Evolutionary conservation across 441 rosid genomes (phyloP), one percentile per base, ranked within the genome.

Genomic region (Populus tomentosa): DNA sequence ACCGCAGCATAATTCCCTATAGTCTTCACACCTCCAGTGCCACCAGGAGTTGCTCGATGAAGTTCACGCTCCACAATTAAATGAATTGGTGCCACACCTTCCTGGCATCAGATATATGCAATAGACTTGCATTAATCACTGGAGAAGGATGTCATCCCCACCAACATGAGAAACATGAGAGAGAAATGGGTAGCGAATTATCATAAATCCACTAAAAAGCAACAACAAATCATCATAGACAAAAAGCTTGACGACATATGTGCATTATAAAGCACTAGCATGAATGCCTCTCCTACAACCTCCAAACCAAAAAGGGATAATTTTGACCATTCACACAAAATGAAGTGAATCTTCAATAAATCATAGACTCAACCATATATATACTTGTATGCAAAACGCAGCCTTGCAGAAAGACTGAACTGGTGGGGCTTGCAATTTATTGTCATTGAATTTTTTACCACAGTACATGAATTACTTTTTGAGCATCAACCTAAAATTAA

Each of bases 1-100:
- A 87, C 92, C 7, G 85, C 82, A 24, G 88, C 88, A 73, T 89
- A 89, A 71, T 89, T 87, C 66, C 88, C 85, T 74, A 86, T 81
- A 11, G 88, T 83, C 75, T 89, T 89, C 67, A 87, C 84, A 67
- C 84, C 77, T 61, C 90, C 90, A 40, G 88, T 87, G 75, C 89
- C 92, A 42, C 92, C 89, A 63, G 84, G 84, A 42, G 81, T 78
- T 66, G 92, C 90, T 26, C 90, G 86, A 78, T 87, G 86, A 18
- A 82, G 75, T 79, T 79, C 85, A 56, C 82, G 80, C 75, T 90
- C 90, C 42, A 87, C 72, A 72, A 85, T 72, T 82, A 90, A 72
- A 77, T 82, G 77, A 79, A 88, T 82, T 38, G 91, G 86, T 24
- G 87, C 84, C 23, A 85, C 56, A 42, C 86, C 89, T 75, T 79